phyloP scores from a whole-genome alignment of 208 protist genomes.

The Lotmaria passim region DNA sequence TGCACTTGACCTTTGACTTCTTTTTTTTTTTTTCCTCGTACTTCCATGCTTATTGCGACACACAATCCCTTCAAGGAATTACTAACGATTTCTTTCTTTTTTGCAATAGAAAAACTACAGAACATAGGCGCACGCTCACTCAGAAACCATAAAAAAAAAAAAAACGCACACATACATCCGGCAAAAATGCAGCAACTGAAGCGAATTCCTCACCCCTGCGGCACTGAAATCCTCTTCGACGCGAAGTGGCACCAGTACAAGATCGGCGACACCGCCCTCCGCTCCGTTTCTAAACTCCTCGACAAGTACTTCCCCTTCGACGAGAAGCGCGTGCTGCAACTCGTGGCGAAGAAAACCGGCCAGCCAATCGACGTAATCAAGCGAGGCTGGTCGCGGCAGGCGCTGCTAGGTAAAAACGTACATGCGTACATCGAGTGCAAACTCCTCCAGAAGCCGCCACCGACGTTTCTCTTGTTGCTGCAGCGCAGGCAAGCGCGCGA shows the following conservation, averaged over 20 bases:
- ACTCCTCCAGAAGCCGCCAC: slow-evolving; percentile 68
- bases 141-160: neutral
- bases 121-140: neutral
- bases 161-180: neutral
- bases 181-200: slow-evolving; percentile 30
- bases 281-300: slow-evolving; percentile 84
- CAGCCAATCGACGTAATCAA: slow-evolving; percentile 63
- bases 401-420: slow-evolving; percentile 89
- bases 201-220: slow-evolving; percentile 68
- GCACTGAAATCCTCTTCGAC: slow-evolving; percentile 72
- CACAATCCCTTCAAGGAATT: no score
- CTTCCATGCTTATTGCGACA: no score
- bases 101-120: neutral
- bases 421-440: slow-evolving; percentile 87
- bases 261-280: slow-evolving; percentile 56
- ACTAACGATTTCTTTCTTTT: no score
- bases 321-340: slow-evolving; percentile 61
- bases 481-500: slow-evolving; percentile 23
- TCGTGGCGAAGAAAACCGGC: slow-evolving; percentile 77
- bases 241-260: slow-evolving; percentile 87
- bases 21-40: neutral
- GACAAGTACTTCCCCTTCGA: slow-evolving; percentile 90
- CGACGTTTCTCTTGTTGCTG: slow-evolving; percentile 63
- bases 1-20: neutral
- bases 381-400: slow-evolving; percentile 67